Percentiles rank a stretch among this genome's conserved stretches.
These are phyloP conservation scores for Aspergillus wentii DNA, from an alignment of 495 filamentous ascomycete species.

Conservation along the genomic window DNA sequence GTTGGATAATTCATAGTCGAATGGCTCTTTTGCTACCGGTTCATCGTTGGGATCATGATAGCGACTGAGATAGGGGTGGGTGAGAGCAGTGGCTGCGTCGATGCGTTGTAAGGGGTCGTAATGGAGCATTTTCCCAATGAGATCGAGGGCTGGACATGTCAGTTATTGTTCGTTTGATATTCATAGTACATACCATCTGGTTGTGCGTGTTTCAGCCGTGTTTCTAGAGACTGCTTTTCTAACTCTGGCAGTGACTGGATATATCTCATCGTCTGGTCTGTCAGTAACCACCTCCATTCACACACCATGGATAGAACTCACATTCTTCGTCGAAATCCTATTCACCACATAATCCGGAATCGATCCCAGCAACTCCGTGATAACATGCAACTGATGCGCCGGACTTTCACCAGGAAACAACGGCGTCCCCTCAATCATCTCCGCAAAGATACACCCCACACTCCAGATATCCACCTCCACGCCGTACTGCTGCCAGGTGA, in stretches of 20 bases:
- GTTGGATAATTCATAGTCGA: too few relatives aligned
- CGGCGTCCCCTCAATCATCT: constrained; percentile 93
- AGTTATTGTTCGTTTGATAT: neutral
- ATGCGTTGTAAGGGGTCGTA: constrained; percentile 85
- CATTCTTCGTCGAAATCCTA: constrained; percentile 6
- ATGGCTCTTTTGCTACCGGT: too few relatives aligned
- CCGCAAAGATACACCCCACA: constrained; percentile 89
- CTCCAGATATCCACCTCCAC: constrained; percentile 97
- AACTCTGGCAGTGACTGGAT: too few relatives aligned
- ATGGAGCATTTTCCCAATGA: constrained; percentile 87
- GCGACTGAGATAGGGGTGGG: constrained; percentile 78
- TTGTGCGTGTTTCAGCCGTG: constrained; percentile 1
- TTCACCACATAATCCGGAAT: constrained; percentile 56
- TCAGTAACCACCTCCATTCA: too few relatives aligned
- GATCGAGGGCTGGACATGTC: constrained; percentile 61
- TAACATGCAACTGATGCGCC: constrained; percentile 92
- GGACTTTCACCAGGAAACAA: constrained; percentile 91
- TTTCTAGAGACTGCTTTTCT: too few relatives aligned
- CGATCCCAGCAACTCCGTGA: constrained; percentile 84
- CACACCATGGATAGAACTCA: too few relatives aligned
- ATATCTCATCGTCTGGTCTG: constrained; percentile 1
- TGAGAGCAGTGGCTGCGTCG: constrained; percentile 68
- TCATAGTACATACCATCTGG: constrained; percentile 6
- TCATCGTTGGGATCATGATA: constrained; percentile 92
- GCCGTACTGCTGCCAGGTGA: constrained; percentile 95